Percentiles rank a stretch among this genome's conserved stretches.
phyloP scores from a whole-genome alignment of 2,329 filamentous ascomycete species.

The Colletotrichum sansevieriae region DNA sequence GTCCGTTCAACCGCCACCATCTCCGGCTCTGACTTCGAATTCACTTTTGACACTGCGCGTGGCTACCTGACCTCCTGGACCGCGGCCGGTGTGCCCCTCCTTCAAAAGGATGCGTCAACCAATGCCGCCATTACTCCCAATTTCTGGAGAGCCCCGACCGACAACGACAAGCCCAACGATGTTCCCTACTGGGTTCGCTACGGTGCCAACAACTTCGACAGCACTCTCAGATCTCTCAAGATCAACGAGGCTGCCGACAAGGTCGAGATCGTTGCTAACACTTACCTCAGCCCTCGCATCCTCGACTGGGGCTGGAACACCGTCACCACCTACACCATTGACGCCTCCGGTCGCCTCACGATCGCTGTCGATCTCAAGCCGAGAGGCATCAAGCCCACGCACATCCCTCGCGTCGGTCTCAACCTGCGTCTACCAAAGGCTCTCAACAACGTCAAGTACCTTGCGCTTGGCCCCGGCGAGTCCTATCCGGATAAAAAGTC shows the following conservation, averaged over 20 bases:
- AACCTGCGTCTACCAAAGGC: slow-evolving; percentile 63
- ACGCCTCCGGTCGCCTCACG: slow-evolving; percentile 56
- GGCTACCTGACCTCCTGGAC: slow-evolving; percentile 60
- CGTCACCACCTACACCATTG: slow-evolving; percentile 65
- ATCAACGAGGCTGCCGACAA: slow-evolving; percentile 47
- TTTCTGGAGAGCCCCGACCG: slow-evolving; percentile 75
- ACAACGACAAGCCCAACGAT: slow-evolving; percentile 71
- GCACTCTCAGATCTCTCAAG: slow-evolving; percentile 59
- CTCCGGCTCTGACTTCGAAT: slow-evolving; percentile 51
- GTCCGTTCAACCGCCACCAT: slow-evolving; percentile 47
- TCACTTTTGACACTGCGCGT: slow-evolving; percentile 60
- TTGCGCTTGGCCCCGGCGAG: slow-evolving; percentile 74
- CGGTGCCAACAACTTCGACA: slow-evolving; percentile 61
- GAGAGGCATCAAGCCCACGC: slow-evolving; percentile 63
- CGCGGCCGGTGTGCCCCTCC: slow-evolving; percentile 50
- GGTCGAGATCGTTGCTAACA: slow-evolving; percentile 57
- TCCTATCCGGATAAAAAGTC: slow-evolving; percentile 73
- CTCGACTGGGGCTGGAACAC: slow-evolving; percentile 70
- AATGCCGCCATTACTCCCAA: slow-evolving; percentile 57
- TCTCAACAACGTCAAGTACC: slow-evolving; percentile 67
- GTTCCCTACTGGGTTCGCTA: slow-evolving; percentile 70
- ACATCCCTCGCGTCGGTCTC: slow-evolving; percentile 73
- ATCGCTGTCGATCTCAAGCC: slow-evolving; percentile 60
- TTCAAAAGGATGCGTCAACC: slow-evolving; percentile 52
- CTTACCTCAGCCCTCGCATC: slow-evolving; percentile 69